Conservation (phyloP, 768 basidiomycete genomes). For the Tylopilus sp. region DNA sequence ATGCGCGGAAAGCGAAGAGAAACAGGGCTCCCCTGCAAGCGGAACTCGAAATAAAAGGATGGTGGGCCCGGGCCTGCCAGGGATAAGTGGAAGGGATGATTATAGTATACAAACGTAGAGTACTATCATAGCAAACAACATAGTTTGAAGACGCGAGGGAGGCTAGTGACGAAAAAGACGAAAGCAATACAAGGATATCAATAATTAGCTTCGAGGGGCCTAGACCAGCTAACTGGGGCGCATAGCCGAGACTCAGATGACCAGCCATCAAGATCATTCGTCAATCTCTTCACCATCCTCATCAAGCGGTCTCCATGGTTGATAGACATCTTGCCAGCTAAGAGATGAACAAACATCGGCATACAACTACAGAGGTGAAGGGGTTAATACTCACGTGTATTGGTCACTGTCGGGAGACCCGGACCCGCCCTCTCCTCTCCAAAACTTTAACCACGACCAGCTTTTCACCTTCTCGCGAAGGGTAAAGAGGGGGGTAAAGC, state of each 20-base stretch:
- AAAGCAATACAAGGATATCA: not conserved
- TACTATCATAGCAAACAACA: too few relatives aligned
- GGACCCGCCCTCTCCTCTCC: conserved; percentile 4
- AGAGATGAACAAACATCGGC: not conserved
- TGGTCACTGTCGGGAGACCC: not conserved
- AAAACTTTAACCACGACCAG: not conserved
- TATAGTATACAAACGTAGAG: too few relatives aligned
- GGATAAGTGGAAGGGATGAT: too few relatives aligned
- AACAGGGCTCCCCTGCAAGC: too few relatives aligned
- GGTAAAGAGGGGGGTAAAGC: conserved; percentile 10
- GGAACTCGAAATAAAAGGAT: too few relatives aligned
- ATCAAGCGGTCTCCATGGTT: conserved; percentile 19
- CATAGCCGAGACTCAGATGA: too few relatives aligned
- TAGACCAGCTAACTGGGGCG: not conserved
- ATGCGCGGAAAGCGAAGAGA: too few relatives aligned
- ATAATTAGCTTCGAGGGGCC: not conserved
- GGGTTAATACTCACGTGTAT: conserved; percentile 9
- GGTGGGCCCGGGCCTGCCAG: too few relatives aligned
- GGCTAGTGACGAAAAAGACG: too few relatives aligned
- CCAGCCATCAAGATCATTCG: not conserved
- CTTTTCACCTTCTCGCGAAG: conserved; percentile 6
- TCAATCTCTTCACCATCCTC: conserved; percentile 15
- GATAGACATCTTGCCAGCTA: conserved; percentile 7
- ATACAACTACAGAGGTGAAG: not conserved
- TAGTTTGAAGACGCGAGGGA: too few relatives aligned